Percentiles rank a stretch among this genome's conserved stretches.
Conservation (phyloP, 2,329 filamentous ascomycete genomes). For the Verticillium longisporum region DNA sequence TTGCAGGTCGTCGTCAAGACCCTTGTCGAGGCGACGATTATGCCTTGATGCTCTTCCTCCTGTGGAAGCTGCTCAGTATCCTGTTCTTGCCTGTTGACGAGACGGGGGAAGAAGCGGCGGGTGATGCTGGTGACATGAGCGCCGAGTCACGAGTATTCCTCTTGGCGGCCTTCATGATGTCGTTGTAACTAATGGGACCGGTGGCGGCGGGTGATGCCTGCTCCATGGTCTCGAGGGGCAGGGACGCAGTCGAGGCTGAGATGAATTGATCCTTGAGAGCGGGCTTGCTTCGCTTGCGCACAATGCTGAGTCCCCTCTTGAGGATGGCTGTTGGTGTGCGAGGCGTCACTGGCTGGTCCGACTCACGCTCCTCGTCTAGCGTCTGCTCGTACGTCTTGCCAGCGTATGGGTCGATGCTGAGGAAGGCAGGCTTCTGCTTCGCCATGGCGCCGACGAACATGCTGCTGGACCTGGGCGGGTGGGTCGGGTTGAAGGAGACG, state of each 20-base stretch:
- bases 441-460: constrained; percentile 25
- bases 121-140: constrained; percentile 13
- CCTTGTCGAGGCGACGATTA: constrained; percentile 8
- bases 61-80: constrained; percentile 26
- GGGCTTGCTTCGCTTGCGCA: constrained; percentile 47
- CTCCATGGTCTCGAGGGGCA: constrained; percentile 15
- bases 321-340: constrained; percentile 41
- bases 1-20: not conserved
- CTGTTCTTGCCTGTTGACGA: constrained; percentile 20
- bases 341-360: constrained; percentile 27
- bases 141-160: constrained; percentile 26
- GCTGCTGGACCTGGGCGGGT: constrained; percentile 36
- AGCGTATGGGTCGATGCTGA: constrained; percentile 48
- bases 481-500: constrained; percentile 18
- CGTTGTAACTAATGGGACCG: constrained; percentile 36
- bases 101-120: constrained; percentile 19
- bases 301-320: constrained; percentile 47
- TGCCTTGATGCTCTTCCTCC: constrained; percentile 32
- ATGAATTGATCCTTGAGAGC: constrained; percentile 31
- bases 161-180: constrained; percentile 36
- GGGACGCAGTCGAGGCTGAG: constrained; percentile 25
- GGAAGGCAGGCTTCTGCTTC: constrained; percentile 38
- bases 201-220: constrained; percentile 11
- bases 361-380: constrained; percentile 19
- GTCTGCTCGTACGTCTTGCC: constrained; percentile 23